Conservation (phyloP, 495 filamentous ascomycete species). For the Aspergillus haitiensis region DNA sequence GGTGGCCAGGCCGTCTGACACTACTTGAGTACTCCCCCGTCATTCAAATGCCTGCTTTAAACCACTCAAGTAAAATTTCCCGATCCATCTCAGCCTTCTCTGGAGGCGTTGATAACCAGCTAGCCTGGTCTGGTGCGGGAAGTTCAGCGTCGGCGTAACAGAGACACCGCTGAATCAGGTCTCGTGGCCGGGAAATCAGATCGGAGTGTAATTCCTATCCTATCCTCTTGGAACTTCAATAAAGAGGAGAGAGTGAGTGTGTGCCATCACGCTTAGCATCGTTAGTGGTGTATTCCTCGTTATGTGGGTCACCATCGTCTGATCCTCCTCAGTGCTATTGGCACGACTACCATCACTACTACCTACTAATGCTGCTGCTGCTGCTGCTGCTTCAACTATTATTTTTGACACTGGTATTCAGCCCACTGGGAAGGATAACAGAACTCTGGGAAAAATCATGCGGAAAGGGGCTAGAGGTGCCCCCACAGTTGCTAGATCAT, state of each 20-base stretch:
- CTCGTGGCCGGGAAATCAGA: constrained; percentile 1
- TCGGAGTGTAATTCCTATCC: not conserved
- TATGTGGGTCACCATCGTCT: not conserved
- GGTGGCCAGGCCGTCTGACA: too few relatives aligned
- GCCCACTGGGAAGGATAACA: not conserved
- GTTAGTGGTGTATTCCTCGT: constrained; percentile 15
- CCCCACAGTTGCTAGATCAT: constrained; percentile 22
- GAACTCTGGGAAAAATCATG: not conserved
- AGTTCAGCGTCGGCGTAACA: constrained; percentile 1
- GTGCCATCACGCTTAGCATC: constrained; percentile 1
- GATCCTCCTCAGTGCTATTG: too few relatives aligned
- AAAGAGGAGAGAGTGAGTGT: constrained; percentile 20
- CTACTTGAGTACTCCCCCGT: too few relatives aligned
- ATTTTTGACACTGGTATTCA: not conserved
- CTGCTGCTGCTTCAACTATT: not conserved
- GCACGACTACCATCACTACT: too few relatives aligned
- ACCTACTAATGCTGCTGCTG: too few relatives aligned
- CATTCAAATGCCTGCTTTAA: not conserved
- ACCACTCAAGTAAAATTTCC: constrained; percentile 8
- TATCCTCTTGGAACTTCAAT: constrained; percentile 12
- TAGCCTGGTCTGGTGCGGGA: constrained; percentile 15
- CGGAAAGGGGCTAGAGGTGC: not conserved
- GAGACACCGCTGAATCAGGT: constrained; percentile 10
- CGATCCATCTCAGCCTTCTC: constrained; percentile 17
- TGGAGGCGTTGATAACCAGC: constrained; percentile 16